Conservation (phyloP, 257 asterid genomes). For the Nicotiana sylvestris region DNA sequence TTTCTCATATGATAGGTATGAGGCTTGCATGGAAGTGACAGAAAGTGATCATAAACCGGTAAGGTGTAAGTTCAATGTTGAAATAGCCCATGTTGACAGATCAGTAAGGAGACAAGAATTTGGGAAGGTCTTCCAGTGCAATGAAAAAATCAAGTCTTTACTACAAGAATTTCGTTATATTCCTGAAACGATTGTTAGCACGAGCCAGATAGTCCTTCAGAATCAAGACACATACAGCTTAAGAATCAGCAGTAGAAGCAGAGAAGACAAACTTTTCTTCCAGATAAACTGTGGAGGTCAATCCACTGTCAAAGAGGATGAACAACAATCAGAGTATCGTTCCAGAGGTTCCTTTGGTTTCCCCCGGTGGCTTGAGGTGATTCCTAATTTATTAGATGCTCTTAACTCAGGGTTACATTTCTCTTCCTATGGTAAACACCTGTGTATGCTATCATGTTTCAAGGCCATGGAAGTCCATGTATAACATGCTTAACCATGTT, state of each 20-base stretch:
- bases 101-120: constrained; percentile 72
- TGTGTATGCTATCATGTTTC: not conserved
- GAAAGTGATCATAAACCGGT: constrained; percentile 98
- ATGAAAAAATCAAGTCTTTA: constrained; percentile 35
- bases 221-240: constrained; percentile 63
- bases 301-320: constrained; percentile 54
- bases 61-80: constrained; percentile 75
- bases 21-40: constrained; percentile 90
- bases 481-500: not conserved
- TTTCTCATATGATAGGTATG: constrained; percentile 47
- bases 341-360: constrained; percentile 75
- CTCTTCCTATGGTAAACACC: not conserved
- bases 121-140: constrained; percentile 56
- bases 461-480: not conserved
- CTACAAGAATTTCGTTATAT: constrained; percentile 52
- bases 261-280: constrained; percentile 48
- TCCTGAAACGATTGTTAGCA: constrained; percentile 62
- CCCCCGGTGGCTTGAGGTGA: constrained; percentile 97
- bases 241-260: constrained; percentile 66
- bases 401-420: not conserved
- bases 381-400: not conserved
- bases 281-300: constrained; percentile 79
- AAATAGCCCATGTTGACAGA: constrained; percentile 83
- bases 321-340: constrained; percentile 45
- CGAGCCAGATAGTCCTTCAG: constrained; percentile 53